Base-by-base conservation (phyloP, 345 rosid genomes). In the Cochlearia excelsa region DNA sequence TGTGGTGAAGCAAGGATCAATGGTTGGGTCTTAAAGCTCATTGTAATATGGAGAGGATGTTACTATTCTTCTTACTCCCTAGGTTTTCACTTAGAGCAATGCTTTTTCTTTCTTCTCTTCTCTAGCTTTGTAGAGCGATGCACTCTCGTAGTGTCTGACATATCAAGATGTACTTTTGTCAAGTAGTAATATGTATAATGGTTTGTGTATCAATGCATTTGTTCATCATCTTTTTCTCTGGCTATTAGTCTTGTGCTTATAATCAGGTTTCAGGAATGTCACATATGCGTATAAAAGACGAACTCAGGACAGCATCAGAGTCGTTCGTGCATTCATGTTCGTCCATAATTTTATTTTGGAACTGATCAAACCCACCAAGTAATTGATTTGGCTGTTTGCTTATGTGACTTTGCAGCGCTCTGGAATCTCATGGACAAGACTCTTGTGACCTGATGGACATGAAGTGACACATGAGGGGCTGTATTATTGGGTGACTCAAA, bases 331-430 rank as follows among this genome's bases (percentile, higher is more conserved):
- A 34, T 41, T 47, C 33, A 30, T 59, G 51, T 35, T 59, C 60
- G 34, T 67, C 63, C 51, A 48, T 54, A 10, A 57, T 50, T 70
- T 49, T 63, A 44, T 63, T 54, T 61, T 55, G 68, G 57, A 34
- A 48, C 49, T 54, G 68, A 63, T 56, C 54, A 70, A 48, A 69
- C 58, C 58, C 41, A 51, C 53, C 60, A 58, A 46, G 66, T 49
- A 43, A 63, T 62, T 61, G 69, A 58, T 70, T 64, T 63, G 70
- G 69, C 50, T 64, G 69, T 46, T 70, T 71, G 75, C 70, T 63
- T 58, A 63, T 65, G 75, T 65, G 69, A 59, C 65, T 64, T 64
- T 71, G 65, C 70, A 58, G 69, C 61, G 39, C 52, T 64, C 65
- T 64, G 60, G 65, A 70, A 63, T 63, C 69, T 51, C 59, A 30